Evolutionary conservation across 176 grass and related monocot genomes (phyloP).

Genomic region (Phoenix dactylifera): DNA sequence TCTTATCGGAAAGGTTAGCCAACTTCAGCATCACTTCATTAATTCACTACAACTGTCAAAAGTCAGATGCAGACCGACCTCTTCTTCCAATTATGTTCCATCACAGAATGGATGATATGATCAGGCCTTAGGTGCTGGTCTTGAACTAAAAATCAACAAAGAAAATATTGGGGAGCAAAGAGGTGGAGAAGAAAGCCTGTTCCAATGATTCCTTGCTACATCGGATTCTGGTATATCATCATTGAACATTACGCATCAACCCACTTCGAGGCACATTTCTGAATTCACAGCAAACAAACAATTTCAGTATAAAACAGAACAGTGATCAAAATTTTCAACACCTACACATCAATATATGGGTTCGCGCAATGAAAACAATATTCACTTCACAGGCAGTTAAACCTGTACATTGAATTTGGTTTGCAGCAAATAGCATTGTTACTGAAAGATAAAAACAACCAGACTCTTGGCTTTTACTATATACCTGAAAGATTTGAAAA

Average conservation of each 20-base stretch:
- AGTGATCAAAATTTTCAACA: background rate
- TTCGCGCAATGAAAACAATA: too few species aligned
- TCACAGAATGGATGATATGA: conserved; percentile 26
- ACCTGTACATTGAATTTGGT: too few species aligned
- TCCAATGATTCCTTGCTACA: conserved; percentile 26
- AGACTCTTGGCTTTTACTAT: too few species aligned
- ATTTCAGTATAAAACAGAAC: background rate
- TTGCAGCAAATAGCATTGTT: too few species aligned
- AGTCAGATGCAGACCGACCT: conserved; percentile 28
- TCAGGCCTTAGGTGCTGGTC: conserved; percentile 55
- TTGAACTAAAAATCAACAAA: conserved; percentile 35
- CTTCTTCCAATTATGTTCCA: background rate
- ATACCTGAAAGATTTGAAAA: too few species aligned
- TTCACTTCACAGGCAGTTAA: too few species aligned
- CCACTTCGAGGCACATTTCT: conserved; percentile 60
- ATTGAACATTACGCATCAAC: conserved; percentile 65
- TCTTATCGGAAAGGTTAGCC: conserved; percentile 26
- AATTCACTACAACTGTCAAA: conserved; percentile 18
- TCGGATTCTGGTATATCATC: conserved; percentile 17
- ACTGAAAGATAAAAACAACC: too few species aligned
- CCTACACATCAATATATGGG: background rate
- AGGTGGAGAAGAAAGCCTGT: conserved; percentile 28
- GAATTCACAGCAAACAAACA: conserved; percentile 5
- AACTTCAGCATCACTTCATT: conserved; percentile 11
- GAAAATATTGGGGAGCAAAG: conserved; percentile 35